phyloP scores from a whole-genome alignment of 345 rosid genomes.

The Citrus trifoliata region DNA sequence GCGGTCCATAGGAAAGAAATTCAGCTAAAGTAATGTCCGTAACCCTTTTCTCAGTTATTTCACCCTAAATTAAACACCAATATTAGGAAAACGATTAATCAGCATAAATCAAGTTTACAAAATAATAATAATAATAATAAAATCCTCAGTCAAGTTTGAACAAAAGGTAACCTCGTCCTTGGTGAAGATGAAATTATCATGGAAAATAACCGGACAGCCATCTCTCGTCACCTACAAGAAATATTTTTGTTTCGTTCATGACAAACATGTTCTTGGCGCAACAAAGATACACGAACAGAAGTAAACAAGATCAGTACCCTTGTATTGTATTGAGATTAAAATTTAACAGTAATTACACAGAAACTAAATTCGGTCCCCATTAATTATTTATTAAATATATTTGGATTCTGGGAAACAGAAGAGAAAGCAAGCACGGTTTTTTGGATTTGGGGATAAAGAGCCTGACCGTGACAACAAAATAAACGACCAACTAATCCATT shows the following conservation, averaged over 20 bases:
- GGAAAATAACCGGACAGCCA: conserved; percentile 64
- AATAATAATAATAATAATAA: too few relatives aligned
- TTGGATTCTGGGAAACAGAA: background rate
- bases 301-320: conserved; percentile 18
- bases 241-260: conserved; percentile 23
- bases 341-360: background rate
- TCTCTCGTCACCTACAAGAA: conserved; percentile 62
- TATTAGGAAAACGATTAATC: background rate
- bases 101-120: background rate
- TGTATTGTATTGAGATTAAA: background rate
- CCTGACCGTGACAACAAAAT: background rate
- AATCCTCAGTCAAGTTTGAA: too few relatives aligned
- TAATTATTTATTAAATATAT: too few relatives aligned
- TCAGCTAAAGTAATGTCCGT: conserved; percentile 49
- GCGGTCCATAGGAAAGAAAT: conserved; percentile 56
- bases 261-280: conserved; percentile 11
- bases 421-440: too few relatives aligned
- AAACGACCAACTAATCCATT: too few relatives aligned
- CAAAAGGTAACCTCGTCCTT: conserved; percentile 27
- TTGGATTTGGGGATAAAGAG: background rate
- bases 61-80: conserved; percentile 39
- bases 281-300: background rate
- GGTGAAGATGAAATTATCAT: conserved; percentile 54
- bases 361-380: background rate
- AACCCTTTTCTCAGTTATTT: conserved; percentile 50